Percentiles rank a stretch among this genome's conserved stretches.
These are phyloP conservation scores for Gracilariopsis chorda DNA, from an alignment of 23 red algal genomes.

Conservation along the genomic window DNA sequence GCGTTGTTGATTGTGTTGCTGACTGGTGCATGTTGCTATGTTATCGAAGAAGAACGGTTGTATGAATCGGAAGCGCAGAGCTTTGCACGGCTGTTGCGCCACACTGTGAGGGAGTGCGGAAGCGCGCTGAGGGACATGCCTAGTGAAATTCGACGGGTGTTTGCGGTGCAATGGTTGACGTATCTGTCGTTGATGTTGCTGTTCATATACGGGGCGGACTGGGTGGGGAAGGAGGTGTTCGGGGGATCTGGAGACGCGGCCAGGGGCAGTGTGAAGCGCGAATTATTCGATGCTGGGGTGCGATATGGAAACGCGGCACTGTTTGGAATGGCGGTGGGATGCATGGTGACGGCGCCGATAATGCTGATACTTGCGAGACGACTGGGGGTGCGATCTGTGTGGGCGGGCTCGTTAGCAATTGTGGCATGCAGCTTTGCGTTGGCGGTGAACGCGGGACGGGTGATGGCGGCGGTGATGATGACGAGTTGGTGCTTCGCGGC, in stretches of 20 bases:
- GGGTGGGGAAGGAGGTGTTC: slow-evolving; percentile 79
- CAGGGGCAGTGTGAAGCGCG: slow-evolving; percentile 12
- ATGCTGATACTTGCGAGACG: neutral
- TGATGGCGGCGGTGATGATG: neutral
- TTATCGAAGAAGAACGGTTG: neutral
- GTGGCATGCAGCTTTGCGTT: neutral
- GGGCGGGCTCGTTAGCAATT: neutral
- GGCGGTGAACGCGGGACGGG: neutral
- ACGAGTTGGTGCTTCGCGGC: neutral
- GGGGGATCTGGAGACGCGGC: slow-evolving; percentile 45
- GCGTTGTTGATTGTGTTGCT: slow-evolving; percentile 38
- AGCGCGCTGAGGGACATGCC: neutral
- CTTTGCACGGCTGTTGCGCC: neutral
- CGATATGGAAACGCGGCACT: slow-evolving; percentile 42
- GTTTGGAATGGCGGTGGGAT: neutral
- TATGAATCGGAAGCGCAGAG: neutral
- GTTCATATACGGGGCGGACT: slow-evolving; percentile 70
- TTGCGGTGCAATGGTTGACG: slow-evolving; percentile 70
- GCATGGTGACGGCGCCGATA: neutral
- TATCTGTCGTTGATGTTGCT: slow-evolving; percentile 81
- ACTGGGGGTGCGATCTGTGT: neutral
- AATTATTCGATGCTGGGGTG: slow-evolving; percentile 78
- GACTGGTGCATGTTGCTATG: neutral
- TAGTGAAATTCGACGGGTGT: slow-evolving; percentile 76
- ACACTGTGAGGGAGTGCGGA: neutral